Conservation (phyloP, 2,329 filamentous ascomycete genomes). For the Trichoderma atrobrunneum region DNA sequence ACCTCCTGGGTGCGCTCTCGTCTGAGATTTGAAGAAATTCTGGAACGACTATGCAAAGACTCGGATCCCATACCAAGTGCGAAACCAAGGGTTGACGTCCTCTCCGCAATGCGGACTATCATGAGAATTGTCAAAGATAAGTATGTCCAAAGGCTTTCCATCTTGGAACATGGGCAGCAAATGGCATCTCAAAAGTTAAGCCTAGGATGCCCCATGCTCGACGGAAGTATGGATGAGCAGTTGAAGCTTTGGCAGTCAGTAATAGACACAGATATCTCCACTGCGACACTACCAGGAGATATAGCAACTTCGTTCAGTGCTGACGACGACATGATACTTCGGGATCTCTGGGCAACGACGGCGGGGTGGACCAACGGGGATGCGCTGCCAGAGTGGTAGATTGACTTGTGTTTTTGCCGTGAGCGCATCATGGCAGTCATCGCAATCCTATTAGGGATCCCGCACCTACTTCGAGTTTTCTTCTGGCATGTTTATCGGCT, state of each 20-base stretch:
- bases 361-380: slow-evolving; percentile 41
- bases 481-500: not conserved
- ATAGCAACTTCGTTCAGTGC: not conserved
- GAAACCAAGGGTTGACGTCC: slow-evolving; percentile 38
- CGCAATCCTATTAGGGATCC: not conserved
- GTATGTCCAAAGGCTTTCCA: slow-evolving; percentile 37
- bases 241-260: slow-evolving; percentile 44
- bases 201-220: slow-evolving; percentile 49
- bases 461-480: not conserved
- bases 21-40: slow-evolving; percentile 40
- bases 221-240: slow-evolving; percentile 36
- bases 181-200: slow-evolving; percentile 27
- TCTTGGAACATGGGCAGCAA: not conserved
- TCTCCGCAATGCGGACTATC: slow-evolving; percentile 46
- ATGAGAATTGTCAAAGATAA: slow-evolving; percentile 46
- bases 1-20: slow-evolving; percentile 38
- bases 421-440: not conserved
- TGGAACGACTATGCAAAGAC: slow-evolving; percentile 35
- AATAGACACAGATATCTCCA: slow-evolving; percentile 41
- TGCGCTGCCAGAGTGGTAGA: not conserved
- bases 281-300: not conserved
- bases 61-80: slow-evolving; percentile 25
- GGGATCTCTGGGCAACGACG: slow-evolving; percentile 50
- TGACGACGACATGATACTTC: slow-evolving; percentile 30
- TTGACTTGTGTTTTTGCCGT: not conserved